Base-by-base conservation (phyloP, 116 monocot species). In the Phalaenopsis hybrid region DNA sequence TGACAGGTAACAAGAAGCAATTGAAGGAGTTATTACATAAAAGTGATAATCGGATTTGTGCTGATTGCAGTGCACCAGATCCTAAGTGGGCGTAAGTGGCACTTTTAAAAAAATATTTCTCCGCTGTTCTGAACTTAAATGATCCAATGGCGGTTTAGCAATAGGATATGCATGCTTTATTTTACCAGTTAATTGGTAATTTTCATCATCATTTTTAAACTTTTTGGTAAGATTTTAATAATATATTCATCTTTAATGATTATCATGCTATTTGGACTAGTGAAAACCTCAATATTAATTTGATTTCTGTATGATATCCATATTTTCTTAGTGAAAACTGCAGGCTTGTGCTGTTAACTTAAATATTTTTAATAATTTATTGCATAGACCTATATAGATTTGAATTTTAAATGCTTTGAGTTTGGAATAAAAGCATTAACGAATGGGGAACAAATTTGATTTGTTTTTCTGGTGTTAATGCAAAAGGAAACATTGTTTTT, bases 1-100 rank as follows among this genome's bases (percentile, higher is more conserved):
- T 37, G 49, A 68, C 83, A 87, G 87, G 75, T 58, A 87, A 82
- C 55, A 45, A 37, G 72, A 86, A 70, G 59, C 88, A 86, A 83
- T 51, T 91, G 59, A 86, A 88, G 79, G 91, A 91, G 49, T 78
- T 91, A 79, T 79, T 91, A 79, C 91, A 79, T 76, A 88, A 85
- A 81, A 91, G 81, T 83, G 91, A 91, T 44, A 91, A 91, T 76
- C 86, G 88, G 52, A 78, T 88, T 81, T 91, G 91, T 86, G 91
- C 91, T 45, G 91, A 91, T 80, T 91, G 91, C 79, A 46, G 85
- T 83, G 86, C 91, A 81, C 76, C 82, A 72, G 91, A 91, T 83
- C 91, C 91, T 16, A 91, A 88, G 79, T 88, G 88, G 91, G 91
- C 85, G 91, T 91, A 86, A 86, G 91, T 86, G 15, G 4, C 25